Evolutionary conservation across 108 stramenopile species (phyloP).

Genomic region (Epithemia pelagica): DNA sequence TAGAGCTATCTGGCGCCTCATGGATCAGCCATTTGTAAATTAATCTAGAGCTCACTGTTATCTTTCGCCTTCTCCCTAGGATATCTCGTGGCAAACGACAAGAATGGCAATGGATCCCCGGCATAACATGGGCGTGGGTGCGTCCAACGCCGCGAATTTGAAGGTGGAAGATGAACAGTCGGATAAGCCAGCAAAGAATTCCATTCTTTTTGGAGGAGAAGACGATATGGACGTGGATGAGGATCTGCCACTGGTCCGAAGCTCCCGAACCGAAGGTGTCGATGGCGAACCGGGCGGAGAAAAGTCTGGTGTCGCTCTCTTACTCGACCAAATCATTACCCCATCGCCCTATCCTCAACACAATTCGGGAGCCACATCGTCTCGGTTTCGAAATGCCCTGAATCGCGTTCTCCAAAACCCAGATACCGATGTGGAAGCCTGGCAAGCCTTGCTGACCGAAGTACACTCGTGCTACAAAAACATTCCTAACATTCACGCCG

Average conservation of each 20-base stretch:
- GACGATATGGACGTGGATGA: slow-evolving; percentile 41
- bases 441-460: slow-evolving; percentile 76
- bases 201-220: slow-evolving; percentile 30
- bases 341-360: slow-evolving; percentile 80
- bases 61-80: too few species aligned
- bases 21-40: too few species aligned
- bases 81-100: too few species aligned
- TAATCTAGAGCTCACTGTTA: too few species aligned
- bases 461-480: slow-evolving; percentile 49
- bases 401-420: slow-evolving; percentile 59
- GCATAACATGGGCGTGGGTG: too few species aligned
- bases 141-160: too few species aligned
- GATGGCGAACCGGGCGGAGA: slow-evolving; percentile 9
- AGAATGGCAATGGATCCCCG: too few species aligned
- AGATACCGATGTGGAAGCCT: slow-evolving; percentile 70
- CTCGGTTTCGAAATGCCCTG: slow-evolving; percentile 76
- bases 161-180: too few species aligned
- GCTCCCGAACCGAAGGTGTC: neutral
- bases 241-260: neutral
- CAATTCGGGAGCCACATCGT: slow-evolving; percentile 54
- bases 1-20: too few species aligned
- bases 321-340: slow-evolving; percentile 12
- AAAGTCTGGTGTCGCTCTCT: slow-evolving; percentile 6
- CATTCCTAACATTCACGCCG: slow-evolving; percentile 8
- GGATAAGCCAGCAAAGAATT: neutral